Percentiles rank a stretch among this genome's conserved stretches.
phyloP scores from a whole-genome alignment of 257 asterid genomes.

The Gynochthodes officinalis region DNA sequence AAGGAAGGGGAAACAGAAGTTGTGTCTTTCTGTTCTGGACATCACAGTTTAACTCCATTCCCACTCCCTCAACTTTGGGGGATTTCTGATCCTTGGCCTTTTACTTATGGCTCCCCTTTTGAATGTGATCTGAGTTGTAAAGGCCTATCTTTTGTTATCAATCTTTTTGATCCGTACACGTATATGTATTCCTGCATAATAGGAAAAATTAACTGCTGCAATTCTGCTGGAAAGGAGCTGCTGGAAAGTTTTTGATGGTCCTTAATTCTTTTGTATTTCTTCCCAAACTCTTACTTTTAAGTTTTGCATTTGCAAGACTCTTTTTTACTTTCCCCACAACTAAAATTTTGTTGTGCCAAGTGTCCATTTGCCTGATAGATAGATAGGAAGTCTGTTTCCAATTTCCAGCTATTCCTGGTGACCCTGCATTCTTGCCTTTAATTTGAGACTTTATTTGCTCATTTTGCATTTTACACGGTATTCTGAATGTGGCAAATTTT shows the following conservation, averaged over 20 bases:
- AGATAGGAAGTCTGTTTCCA: not conserved
- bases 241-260: constrained; percentile 17
- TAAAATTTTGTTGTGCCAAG: no score
- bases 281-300: not conserved
- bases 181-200: not conserved
- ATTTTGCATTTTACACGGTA: not conserved
- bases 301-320: no score
- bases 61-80: not conserved
- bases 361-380: no score
- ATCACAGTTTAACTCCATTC: no score
- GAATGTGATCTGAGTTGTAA: constrained; percentile 18
- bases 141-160: constrained; percentile 12
- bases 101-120: constrained; percentile 5
- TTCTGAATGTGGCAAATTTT: no score
- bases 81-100: not conserved
- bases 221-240: constrained; percentile 9
- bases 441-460: not conserved
- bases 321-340: no score
- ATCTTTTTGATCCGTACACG: constrained; percentile 8
- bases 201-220: not conserved
- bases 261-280: constrained; percentile 15
- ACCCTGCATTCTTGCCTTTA: not conserved
- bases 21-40: constrained; percentile 4
- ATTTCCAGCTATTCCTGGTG: no score
- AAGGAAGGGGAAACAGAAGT: no score